Evolutionary conservation across 768 basidiomycete species (phyloP), one percentile per base, ranked within the genome.

Genomic region (Tephrocybe sp.): DNA sequence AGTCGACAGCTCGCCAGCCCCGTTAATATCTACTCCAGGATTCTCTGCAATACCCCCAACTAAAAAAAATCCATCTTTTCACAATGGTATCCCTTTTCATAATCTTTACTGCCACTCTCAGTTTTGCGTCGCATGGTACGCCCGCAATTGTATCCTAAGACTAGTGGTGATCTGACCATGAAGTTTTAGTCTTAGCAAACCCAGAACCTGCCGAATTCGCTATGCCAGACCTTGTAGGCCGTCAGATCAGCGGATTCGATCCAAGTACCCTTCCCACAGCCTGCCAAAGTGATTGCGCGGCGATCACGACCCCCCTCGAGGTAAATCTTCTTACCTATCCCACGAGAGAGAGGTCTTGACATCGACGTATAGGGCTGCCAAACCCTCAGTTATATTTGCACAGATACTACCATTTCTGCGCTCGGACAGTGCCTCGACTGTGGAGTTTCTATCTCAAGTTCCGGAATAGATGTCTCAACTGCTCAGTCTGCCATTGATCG

Each of bases 351-450:
- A n/a, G 6, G 36, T 18, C 6, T 37, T 19, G 5, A 19, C 8
- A 4, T 5, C 36, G 36, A 7, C 5, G 5, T 37, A 13, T 22
- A 55, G 54, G 43, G 44, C 11, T 51, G 49, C 36, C 15, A 26
- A 2, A 12, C 16, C 41, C 16, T 55, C 27, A 24, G 32, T 18
- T 55, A 49, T 26, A 28, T 51, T 22, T 55, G 54, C 46, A 47
- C 44, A 11, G 45, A 55, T 18, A 28, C 40, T 18, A 30, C 28
- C 6, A 38, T 48, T 6, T 18, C 40, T 4, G 24, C 15, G 1
- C 22, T 55, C 32, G 40, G 45, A 21, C 21, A 43, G 24, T 55
- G 54, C 32, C 30, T 55, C 24, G 31, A 37, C 48, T 55, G 54
- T 44, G 49, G 44, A 32, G 48, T 50, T 31, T 27, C 26, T 7